Base-by-base conservation (phyloP, 83 land plant species). In the Picea abies region DNA sequence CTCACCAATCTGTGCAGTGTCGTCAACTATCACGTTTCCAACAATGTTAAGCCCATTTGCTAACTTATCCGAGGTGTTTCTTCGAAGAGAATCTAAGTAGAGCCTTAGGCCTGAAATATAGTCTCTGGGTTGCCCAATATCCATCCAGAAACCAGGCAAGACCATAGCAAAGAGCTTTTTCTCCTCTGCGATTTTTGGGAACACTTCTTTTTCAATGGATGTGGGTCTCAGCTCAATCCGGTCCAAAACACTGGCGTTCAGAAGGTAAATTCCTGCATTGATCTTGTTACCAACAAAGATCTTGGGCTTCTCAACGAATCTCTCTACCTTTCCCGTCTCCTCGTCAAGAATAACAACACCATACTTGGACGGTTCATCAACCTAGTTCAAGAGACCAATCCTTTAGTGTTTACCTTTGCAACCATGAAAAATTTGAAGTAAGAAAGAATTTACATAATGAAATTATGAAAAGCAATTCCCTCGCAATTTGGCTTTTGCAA, bases 281-380 rank as follows among this genome's bases (percentile, higher is more conserved):
- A 96, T 96, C 84, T 96, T 96, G 92, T 96, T 96, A 19, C 97
- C 98, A 4, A 96, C 97, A 86, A 96, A 96, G 9, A 84, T 52
- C 63, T 92, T 89, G 64, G 98, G 97, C 67, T 96, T 96, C 80
- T 95, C 98, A 0, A 95, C 98, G 85, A 97, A 96, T 62, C 83
- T 90, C 29, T 94, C 93, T 6, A 97, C 99, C 78, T 85, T 78
- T 47, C 97, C 97, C 1, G 91, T 92, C 8, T 85, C 83, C 56
- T 95, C 98, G 11, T 96, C 97, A 91, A 91, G 86, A 49, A 96
- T 92, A 52, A 97, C 98, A 83, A 96, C 99, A 71, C 98, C 99
- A 82, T 96, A 97, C 68, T 97, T 97, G 10, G 98, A 97, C 14
- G 97, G 99, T 83, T 97, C 99, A 84, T 96, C 98, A n/a, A 96